Conservation (phyloP, 352 stramenopile genomes). For the Phytophthora vignae region DNA sequence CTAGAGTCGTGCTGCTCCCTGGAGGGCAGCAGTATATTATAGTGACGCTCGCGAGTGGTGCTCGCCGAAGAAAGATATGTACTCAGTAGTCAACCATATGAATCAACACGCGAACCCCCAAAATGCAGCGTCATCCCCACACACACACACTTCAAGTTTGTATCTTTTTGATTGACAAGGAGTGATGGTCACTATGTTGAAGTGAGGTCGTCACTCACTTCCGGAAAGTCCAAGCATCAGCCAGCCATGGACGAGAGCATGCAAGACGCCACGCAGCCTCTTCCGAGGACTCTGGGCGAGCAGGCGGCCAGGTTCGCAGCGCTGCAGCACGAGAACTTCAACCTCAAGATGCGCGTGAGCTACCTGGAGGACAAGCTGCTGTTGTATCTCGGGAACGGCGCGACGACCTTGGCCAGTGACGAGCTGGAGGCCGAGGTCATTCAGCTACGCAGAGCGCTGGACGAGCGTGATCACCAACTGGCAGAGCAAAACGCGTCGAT, state of each 20-base stretch:
- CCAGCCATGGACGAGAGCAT: background rate
- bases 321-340: slow-evolving; percentile 38
- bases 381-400: slow-evolving; percentile 3
- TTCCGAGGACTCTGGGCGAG: slow-evolving; percentile 6
- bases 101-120: slow-evolving; percentile 19
- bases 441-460: background rate
- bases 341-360: slow-evolving; percentile 45
- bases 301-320: slow-evolving; percentile 16
- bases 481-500: background rate
- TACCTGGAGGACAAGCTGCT: slow-evolving; percentile 39
- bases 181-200: slow-evolving; percentile 5
- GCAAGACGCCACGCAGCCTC: background rate
- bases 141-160: too few species aligned
- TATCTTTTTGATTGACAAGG: slow-evolving; percentile 1
- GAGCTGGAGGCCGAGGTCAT: slow-evolving; percentile 15
- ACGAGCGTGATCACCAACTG: background rate
- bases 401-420: background rate
- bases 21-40: slow-evolving; percentile 21
- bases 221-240: background rate
- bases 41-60: slow-evolving; percentile 17
- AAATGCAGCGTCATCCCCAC: background rate
- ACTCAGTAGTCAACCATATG: slow-evolving; percentile 22
- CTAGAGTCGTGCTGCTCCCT: slow-evolving; percentile 18
- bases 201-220: background rate
- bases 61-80: slow-evolving; percentile 21